Base-by-base conservation (phyloP, 768 basidiomycete genomes). In the Tephrocybe sp. region DNA sequence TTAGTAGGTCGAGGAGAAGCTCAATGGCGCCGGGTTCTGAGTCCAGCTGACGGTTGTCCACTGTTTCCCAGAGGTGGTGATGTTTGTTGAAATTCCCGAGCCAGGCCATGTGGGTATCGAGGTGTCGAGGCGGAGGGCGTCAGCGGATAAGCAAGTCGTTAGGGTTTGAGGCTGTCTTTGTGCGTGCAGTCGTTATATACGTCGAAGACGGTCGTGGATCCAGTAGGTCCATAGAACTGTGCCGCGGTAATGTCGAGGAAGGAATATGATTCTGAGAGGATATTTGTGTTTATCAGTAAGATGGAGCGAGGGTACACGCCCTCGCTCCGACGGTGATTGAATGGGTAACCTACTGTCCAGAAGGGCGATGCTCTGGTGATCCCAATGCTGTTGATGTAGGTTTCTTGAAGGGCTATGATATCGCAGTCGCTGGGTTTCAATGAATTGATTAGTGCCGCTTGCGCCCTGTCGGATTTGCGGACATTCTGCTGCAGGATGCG, bases 381-480 rank as follows among this genome's bases (percentile, higher is more conserved):
- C 0, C 50, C 35, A 0, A 63, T 32, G 1, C 2, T 13, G 49
- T 69, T 58, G 1, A 71, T 49, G 40, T 53, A 58, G 0, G 69
- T 68, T 60, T 70, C 68, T 54, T 71, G 69, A 0, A 70, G 19
- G 0, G 56, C 50, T 0, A 68, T 35, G 1, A 71, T 51, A 53
- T 70, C 63, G 41, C 52, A 63, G 4, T 60, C 32, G 0, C n/a
- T 44, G 1, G 42, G 52, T 10, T 32, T 12, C 2, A 49, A 49
- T 5, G 43, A 19, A 43, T 62, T 53, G 0, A 68, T 41, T 0
- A 65, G 12, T 11, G 54, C 54, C 7, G 42, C 36, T 35, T 63
- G 62, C 0, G 62, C 56, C 0, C 14, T 48, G 1, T 19, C n/a
- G 0, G 65, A 69, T 16, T 63, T 65, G 53, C 58, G 56, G 1